phyloP scores from a whole-genome alignment of 1,139 yeast genomes.

The Lodderomyces elongisporus region DNA sequence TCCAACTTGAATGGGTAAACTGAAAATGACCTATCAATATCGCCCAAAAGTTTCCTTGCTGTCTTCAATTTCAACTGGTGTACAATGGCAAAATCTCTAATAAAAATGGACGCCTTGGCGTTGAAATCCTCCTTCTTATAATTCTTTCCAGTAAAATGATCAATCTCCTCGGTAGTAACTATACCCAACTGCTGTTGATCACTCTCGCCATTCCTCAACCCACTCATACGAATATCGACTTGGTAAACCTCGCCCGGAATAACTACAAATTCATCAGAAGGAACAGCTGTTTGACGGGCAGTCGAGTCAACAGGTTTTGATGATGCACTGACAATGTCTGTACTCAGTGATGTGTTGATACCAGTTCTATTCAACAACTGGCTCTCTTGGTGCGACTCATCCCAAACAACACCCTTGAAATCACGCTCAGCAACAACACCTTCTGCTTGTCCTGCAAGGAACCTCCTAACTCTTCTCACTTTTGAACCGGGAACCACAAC shows the following conservation, averaged over 20 bases:
- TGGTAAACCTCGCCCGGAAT: slow-evolving; percentile 81
- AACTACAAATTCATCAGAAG: slow-evolving; percentile 72
- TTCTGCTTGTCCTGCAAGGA: slow-evolving; percentile 92
- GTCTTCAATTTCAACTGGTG: slow-evolving; percentile 74
- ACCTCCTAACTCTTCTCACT: slow-evolving; percentile 85
- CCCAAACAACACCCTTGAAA: slow-evolving; percentile 91
- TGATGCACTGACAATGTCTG: slow-evolving; percentile 16
- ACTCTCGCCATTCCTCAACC: slow-evolving; percentile 43
- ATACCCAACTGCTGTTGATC: slow-evolving; percentile 47
- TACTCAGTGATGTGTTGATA: slow-evolving; percentile 29
- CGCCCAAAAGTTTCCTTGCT: slow-evolving; percentile 65
- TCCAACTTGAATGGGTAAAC: slow-evolving; percentile 89
- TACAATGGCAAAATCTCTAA: slow-evolving; percentile 78
- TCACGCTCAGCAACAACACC: slow-evolving; percentile 88
- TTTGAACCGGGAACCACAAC: slow-evolving; percentile 87
- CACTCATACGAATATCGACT: slow-evolving; percentile 77
- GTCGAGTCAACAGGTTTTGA: slow-evolving; percentile 12
- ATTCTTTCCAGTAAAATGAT: slow-evolving; percentile 59
- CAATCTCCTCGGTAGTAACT: slow-evolving; percentile 61
- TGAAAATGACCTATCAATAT: slow-evolving; percentile 67
- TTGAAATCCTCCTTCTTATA: slow-evolving; percentile 43
- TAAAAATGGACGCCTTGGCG: slow-evolving; percentile 67
- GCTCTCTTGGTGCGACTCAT: slow-evolving; percentile 74
- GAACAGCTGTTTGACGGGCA: slow-evolving; percentile 48
- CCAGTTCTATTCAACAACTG: slow-evolving; percentile 34